A percentile compares a stretch with the other conserved stretches of the same genome.
Evolutionary conservation across 352 stramenopile species (phyloP).

Genomic region (Phytophthora citrophthora): DNA sequence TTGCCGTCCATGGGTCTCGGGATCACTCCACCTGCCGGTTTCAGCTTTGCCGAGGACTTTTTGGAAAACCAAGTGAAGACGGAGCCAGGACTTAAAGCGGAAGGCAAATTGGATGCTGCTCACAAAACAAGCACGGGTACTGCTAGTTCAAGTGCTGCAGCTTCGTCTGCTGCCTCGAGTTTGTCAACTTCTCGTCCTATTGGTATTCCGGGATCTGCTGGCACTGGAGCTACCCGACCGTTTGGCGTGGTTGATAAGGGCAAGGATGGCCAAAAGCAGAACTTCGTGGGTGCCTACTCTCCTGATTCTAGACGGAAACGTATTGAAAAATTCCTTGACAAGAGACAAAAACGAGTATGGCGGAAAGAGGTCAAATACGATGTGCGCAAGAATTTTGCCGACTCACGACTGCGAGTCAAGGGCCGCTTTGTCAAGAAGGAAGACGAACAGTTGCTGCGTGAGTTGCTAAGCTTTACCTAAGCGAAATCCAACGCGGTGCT

Average conservation of each 20-base stretch:
- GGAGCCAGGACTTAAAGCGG: slow-evolving; percentile 46
- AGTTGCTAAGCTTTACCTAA: slow-evolving; percentile 87
- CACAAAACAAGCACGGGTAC: slow-evolving; percentile 12
- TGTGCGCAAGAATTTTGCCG: slow-evolving; percentile 98
- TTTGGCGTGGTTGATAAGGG: slow-evolving; percentile 63
- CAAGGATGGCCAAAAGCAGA: slow-evolving; percentile 73
- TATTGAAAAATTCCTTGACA: slow-evolving; percentile 96
- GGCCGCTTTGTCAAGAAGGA: slow-evolving; percentile 98
- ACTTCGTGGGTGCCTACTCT: slow-evolving; percentile 95
- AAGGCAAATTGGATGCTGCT: slow-evolving; percentile 37
- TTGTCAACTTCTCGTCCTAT: slow-evolving; percentile 81
- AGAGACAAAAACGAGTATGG: slow-evolving; percentile 95
- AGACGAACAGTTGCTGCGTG: slow-evolving; percentile 91
- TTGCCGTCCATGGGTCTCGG: slow-evolving; percentile 87
- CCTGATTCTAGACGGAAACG: slow-evolving; percentile 92
- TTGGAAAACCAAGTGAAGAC: slow-evolving; percentile 78
- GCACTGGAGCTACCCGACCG: slow-evolving; percentile 34
- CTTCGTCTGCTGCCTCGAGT: slow-evolving; percentile 32
- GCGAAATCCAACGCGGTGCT: not conserved
- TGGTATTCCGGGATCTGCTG: slow-evolving; percentile 73
- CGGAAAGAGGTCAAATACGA: slow-evolving; percentile 98
- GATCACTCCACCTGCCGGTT: slow-evolving; percentile 82
- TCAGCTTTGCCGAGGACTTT: slow-evolving; percentile 89
- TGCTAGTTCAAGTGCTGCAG: slow-evolving; percentile 3
- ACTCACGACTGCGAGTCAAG: slow-evolving; percentile 96